These are phyloP conservation scores for Cyanidioschyzon merolae DNA, from an alignment of 23 red algal genomes.

Conservation along the genomic window DNA sequence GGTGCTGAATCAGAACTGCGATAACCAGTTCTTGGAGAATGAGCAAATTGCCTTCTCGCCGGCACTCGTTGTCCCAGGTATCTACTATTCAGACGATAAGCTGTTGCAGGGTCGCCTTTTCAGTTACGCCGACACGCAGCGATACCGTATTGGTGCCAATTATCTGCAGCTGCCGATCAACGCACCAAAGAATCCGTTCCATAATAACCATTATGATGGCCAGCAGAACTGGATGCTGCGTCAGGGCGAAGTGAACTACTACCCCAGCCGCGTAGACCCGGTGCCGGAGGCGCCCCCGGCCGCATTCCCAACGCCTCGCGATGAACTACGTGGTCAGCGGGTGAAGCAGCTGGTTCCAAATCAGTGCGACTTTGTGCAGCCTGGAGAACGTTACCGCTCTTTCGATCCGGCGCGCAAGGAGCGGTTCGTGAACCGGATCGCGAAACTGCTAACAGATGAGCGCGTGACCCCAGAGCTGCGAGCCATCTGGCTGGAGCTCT, in stretches of 20 bases:
- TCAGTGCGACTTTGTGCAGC: conserved; percentile 75
- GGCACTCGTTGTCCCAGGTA: conserved; percentile 73
- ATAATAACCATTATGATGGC: conserved; percentile 78
- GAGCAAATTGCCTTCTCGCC: conserved; percentile 94
- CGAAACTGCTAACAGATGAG: conserved; percentile 57
- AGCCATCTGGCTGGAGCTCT: conserved; percentile 66
- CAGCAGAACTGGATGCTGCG: conserved; percentile 62
- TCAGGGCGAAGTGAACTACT: conserved; percentile 83
- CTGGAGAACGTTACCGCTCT: conserved; percentile 78
- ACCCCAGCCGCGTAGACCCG: conserved; percentile 34
- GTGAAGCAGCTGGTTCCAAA: conserved; percentile 45
- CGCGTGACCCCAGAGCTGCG: conserved; percentile 53
- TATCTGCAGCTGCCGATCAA: conserved; percentile 93
- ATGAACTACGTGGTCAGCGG: conserved; percentile 30
- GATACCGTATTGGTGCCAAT: conserved; percentile 86
- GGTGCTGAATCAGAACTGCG: conserved; percentile 70
- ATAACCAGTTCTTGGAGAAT: conserved; percentile 85
- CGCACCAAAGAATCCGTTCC: conserved; percentile 47
- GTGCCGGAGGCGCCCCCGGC: conserved; percentile 13
- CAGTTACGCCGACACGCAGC: conserved; percentile 91
- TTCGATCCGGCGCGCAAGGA: conserved; percentile 66
- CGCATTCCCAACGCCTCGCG: conserved; percentile 35
- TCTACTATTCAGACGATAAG: conserved; percentile 85
- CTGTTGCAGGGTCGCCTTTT: conserved; percentile 85
- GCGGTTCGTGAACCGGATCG: conserved; percentile 53